phyloP scores from a whole-genome alignment of 257 asterid species.

The Thymus mandschuricus region DNA sequence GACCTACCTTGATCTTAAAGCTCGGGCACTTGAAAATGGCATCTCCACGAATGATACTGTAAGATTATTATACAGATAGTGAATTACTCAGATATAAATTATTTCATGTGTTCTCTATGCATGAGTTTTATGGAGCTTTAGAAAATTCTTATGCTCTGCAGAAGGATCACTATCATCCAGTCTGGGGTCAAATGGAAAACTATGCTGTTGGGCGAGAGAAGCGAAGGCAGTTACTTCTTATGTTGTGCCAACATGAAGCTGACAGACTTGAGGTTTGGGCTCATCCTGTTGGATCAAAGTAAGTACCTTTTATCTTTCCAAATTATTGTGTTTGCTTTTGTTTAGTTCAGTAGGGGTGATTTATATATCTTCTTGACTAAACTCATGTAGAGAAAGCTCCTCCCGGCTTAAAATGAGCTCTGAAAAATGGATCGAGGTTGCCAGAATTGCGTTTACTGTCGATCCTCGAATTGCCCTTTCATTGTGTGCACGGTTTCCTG shows the following conservation, averaged over 20 bases:
- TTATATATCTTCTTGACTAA: conserved; percentile 31
- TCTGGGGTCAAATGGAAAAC: conserved; percentile 98
- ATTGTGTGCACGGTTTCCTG: conserved; percentile 91
- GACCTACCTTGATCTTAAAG: conserved; percentile 61
- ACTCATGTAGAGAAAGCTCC: conserved; percentile 61
- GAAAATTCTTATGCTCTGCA: conserved; percentile 41
- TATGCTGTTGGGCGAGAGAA: conserved; percentile 84
- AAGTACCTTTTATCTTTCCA: conserved; percentile 33
- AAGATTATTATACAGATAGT: conserved; percentile 43
- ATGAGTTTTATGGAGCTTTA: conserved; percentile 28
- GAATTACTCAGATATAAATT: conserved; percentile 26
- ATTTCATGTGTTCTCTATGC: conserved; percentile 12
- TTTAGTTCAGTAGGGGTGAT: conserved; percentile 25
- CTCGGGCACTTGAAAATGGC: conserved; percentile 63
- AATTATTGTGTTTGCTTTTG: conserved; percentile 21
- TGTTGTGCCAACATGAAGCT: conserved; percentile 95
- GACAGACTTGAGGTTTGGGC: conserved; percentile 99
- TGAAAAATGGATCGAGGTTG: conserved; percentile 87
- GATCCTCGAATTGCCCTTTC: conserved; percentile 90
- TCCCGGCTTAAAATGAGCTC: conserved; percentile 81
- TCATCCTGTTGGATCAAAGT: conserved; percentile 91
- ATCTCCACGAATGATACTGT: conserved; percentile 68
- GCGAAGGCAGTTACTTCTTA: conserved; percentile 83
- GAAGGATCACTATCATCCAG: conserved; percentile 90
- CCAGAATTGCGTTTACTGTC: conserved; percentile 85